Evolutionary conservation across 345 rosid genomes (phyloP).

Genomic region (Brassica napus): DNA sequence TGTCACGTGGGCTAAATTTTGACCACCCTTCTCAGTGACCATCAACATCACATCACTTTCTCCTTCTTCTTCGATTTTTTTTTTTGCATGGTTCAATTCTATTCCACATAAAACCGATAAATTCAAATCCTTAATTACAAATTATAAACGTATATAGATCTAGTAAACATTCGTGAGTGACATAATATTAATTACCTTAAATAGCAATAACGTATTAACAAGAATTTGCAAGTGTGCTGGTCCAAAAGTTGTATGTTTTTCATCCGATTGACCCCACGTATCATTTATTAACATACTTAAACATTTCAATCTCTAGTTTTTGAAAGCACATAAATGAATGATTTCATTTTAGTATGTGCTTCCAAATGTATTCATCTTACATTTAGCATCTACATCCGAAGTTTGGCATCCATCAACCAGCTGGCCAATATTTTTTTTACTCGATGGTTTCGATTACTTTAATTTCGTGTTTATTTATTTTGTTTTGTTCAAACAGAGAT

Average conservation of each 20-base stretch:
- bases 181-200: conserved; percentile 26
- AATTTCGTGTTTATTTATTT: neutral
- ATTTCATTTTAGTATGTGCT: neutral
- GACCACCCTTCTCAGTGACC: conserved; percentile 39
- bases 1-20: conserved; percentile 44
- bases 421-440: neutral
- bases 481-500: neutral
- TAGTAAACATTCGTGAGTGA: conserved; percentile 36
- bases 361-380: neutral
- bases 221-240: neutral
- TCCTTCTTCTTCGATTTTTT: conserved; percentile 7
- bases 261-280: neutral
- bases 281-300: neutral
- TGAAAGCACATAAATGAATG: conserved; percentile 3
- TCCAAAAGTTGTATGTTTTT: conserved; percentile 11
- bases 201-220: neutral
- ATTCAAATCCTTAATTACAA: neutral
- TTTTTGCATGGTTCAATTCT: neutral
- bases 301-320: neutral
- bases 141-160: neutral
- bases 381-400: neutral
- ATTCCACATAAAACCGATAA: neutral
- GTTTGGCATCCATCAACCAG: neutral
- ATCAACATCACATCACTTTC: conserved; percentile 28
- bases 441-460: neutral